Conservation (phyloP, 805 yeast genomes). For the Saturnispora gosingensis region DNA sequence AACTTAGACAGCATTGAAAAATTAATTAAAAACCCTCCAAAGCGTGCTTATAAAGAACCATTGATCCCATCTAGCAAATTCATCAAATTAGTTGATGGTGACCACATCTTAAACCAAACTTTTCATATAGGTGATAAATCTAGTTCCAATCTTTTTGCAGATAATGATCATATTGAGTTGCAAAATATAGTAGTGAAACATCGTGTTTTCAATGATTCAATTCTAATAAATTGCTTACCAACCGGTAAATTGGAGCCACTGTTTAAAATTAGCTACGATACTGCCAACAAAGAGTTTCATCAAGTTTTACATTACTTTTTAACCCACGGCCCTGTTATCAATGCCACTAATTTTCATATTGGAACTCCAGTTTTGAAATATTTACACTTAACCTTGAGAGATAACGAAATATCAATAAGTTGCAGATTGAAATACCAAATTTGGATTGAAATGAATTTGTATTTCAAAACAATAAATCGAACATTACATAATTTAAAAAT, state of each 20-base stretch:
- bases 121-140: background rate
- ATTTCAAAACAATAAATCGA: slow-evolving; percentile 13
- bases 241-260: slow-evolving; percentile 1
- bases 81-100: background rate
- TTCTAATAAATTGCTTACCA: background rate
- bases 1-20: background rate
- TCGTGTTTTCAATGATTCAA: slow-evolving; percentile 2
- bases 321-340: slow-evolving; percentile 3
- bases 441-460: slow-evolving; percentile 15
- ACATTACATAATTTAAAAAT: slow-evolving; percentile 15
- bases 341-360: slow-evolving; percentile 5
- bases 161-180: background rate
- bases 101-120: background rate
- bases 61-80: background rate
- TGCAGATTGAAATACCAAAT: slow-evolving; percentile 10
- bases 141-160: background rate
- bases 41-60: background rate
- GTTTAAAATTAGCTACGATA: background rate
- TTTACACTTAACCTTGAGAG: background rate
- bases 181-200: background rate
- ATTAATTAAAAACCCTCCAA: background rate
- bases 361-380: slow-evolving; percentile 2
- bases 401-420: background rate
- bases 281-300: background rate
- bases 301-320: slow-evolving; percentile 3